phyloP scores from a whole-genome alignment of 192 early-diverging fungal species.

The Entomortierella chlamydospora region DNA sequence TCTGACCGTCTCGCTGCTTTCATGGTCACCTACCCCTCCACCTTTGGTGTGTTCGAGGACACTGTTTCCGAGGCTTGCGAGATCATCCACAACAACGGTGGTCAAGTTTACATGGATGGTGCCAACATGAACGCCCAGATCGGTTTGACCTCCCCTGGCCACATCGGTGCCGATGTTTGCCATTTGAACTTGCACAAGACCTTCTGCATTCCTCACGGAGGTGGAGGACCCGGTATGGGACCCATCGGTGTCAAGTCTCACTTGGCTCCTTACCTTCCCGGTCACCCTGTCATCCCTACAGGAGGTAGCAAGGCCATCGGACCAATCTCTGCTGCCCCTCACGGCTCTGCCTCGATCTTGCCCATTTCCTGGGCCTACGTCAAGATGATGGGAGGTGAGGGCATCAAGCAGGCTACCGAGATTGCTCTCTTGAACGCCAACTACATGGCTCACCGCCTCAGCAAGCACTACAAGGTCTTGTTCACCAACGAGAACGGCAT shows the following conservation, averaged over 20 bases:
- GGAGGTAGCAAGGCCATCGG: conserved; percentile 86
- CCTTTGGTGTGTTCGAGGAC: conserved; percentile 98
- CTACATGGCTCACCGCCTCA: conserved; percentile 95
- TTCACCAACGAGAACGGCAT: conserved; percentile 94
- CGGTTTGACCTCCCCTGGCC: conserved; percentile 85
- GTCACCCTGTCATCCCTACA: conserved; percentile 84
- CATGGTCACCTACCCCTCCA: conserved; percentile 99
- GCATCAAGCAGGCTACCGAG: conserved; percentile 88
- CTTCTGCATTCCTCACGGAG: conserved; percentile 98
- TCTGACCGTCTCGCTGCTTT: conserved; percentile 89
- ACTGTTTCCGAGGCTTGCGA: conserved; percentile 88
- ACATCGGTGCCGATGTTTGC: conserved; percentile 99
- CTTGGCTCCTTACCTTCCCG: conserved; percentile 91
- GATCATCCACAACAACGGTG: conserved; percentile 93
- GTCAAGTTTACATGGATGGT: conserved; percentile 99
- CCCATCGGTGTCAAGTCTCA: conserved; percentile 95
- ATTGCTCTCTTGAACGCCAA: conserved; percentile 97
- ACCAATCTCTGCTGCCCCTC: conserved; percentile 96
- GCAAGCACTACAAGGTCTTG: conserved; percentile 91
- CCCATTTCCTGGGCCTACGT: conserved; percentile 99
- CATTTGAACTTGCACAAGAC: conserved; percentile 99
- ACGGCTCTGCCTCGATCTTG: conserved; percentile 94
- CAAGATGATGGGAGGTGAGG: conserved; percentile 97
- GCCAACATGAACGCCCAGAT: conserved; percentile 93
- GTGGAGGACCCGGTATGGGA: conserved; percentile 98